Evolutionary conservation across 1,284 basidiomycete genomes (phyloP).

Genomic region (Afroboletus lepidellus): DNA sequence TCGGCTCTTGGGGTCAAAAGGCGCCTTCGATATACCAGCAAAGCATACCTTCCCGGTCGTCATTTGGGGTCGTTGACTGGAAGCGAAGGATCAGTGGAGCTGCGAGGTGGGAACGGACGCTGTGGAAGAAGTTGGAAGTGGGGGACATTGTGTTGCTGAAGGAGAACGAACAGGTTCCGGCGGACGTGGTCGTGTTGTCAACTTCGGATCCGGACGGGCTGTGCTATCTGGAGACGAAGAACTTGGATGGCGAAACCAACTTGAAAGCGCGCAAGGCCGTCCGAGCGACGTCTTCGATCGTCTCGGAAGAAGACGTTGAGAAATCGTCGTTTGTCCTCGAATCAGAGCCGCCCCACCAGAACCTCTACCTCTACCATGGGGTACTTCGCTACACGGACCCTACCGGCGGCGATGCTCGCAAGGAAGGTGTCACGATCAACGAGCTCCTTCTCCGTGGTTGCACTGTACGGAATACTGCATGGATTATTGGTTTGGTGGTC

Average conservation of each 20-base stretch:
- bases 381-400: slow-evolving; percentile 74
- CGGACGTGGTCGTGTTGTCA: slow-evolving; percentile 88
- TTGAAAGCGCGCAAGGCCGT: slow-evolving; percentile 84
- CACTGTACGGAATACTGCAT: slow-evolving; percentile 88
- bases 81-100: slow-evolving; percentile 64
- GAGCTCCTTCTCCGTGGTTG: slow-evolving; percentile 93
- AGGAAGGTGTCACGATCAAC: slow-evolving; percentile 82
- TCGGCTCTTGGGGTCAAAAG: slow-evolving; percentile 18
- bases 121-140: slow-evolving; percentile 99
- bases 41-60: slow-evolving; percentile 52
- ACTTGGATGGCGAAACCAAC: slow-evolving; percentile 96
- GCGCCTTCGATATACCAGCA: slow-evolving; percentile 52
- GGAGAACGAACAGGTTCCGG: slow-evolving; percentile 95
- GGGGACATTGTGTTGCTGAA: slow-evolving; percentile 91
- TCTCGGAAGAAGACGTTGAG: slow-evolving; percentile 91
- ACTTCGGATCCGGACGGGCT: slow-evolving; percentile 83
- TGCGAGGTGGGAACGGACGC: slow-evolving; percentile 89
- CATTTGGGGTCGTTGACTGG: slow-evolving; percentile 79
- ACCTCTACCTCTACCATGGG: slow-evolving; percentile 89
- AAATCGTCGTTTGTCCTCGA: slow-evolving; percentile 86
- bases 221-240: slow-evolving; percentile 93
- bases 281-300: slow-evolving; percentile 72
- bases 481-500: slow-evolving; percentile 92
- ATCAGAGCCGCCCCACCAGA: slow-evolving; percentile 91
- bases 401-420: slow-evolving; percentile 49